phyloP scores from a whole-genome alignment of 805 yeast genomes.

The Barnettozyma populi region DNA sequence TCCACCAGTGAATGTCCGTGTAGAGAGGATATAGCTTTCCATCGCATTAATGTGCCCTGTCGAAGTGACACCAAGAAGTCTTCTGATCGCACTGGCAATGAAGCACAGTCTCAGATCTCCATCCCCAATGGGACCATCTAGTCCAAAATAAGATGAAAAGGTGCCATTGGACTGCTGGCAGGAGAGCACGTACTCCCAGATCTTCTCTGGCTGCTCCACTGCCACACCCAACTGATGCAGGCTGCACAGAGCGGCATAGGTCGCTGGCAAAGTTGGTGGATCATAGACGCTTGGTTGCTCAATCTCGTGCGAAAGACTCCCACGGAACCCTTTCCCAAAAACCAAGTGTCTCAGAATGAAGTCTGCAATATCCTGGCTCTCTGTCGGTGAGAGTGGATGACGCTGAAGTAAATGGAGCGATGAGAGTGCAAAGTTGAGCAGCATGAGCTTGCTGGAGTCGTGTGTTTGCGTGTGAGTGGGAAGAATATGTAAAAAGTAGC shows the following conservation, averaged over 20 bases:
- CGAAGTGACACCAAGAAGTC: not conserved
- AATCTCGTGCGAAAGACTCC: constrained; percentile 43
- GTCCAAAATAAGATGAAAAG: constrained; percentile 43
- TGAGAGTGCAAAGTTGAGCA: constrained; percentile 64
- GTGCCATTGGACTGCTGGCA: constrained; percentile 63
- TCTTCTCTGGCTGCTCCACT: constrained; percentile 33
- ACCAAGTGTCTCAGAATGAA: constrained; percentile 45
- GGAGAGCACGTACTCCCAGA: constrained; percentile 47
- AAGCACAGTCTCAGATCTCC: constrained; percentile 69
- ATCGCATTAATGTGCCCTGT: constrained; percentile 32
- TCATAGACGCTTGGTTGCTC: constrained; percentile 35
- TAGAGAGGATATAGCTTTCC: constrained; percentile 31
- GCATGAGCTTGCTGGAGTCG: constrained; percentile 64
- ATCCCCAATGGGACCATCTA: constrained; percentile 45
- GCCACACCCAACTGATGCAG: constrained; percentile 40
- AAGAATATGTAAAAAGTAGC: constrained; percentile 45
- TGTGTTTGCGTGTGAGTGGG: constrained; percentile 54
- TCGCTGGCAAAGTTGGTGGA: constrained; percentile 63
- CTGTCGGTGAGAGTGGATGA: constrained; percentile 19
- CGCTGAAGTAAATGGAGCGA: constrained; percentile 34
- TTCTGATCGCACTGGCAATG: constrained; percentile 55
- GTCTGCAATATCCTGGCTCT: constrained; percentile 29
- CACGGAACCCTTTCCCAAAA: constrained; percentile 47
- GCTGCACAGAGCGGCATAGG: constrained; percentile 65
- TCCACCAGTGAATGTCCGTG: constrained; percentile 61